Evolutionary conservation across 139 green algal genomes (phyloP), one percentile per base, ranked within the genome.

Genomic region (Chlorella vulgaris): DNA sequence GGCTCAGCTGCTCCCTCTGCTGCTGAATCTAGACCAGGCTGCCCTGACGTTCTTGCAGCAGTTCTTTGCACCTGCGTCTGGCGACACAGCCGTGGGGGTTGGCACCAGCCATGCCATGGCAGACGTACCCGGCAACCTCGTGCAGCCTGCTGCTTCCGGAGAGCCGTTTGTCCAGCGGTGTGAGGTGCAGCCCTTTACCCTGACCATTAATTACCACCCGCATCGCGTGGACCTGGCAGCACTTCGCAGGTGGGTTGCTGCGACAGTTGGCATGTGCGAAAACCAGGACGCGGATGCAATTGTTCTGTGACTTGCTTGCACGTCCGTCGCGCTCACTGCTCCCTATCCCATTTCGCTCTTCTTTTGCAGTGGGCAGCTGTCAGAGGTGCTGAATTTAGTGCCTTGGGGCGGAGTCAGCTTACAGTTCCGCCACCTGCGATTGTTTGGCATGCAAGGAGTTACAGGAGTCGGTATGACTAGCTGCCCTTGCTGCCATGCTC

Each of bases 381-480:
- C 84, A 7, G 88, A 95, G 87, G 83, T 95, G n/a, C 61, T 94
- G 7, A 95, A 95, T 77, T 68, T 96, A 69, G 88, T 94, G 69
- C 90, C 90, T 35, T 93, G 90, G 89, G 90, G 89, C 7, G 90
- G 89, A 0, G 85, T 96, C n/a, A 84, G 87, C 58, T 71, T 96
- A 42, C 35, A 70, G 26, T 82, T 93, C 31, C 86, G 84, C 19
- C 73, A 69, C 7, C 69, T 94, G 71, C 38, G 61, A 51, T 84
- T 94, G 43, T 74, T 69, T 13, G 92, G 91, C 4, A 53, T 93
- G 61, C 55, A 86, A 21, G 92, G 90, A 7, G 29, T 71, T 4
- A 38, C 38, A 1, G 73, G 73, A 6, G 33, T 79, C 15, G 73
- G 73, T 79, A 33, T 29, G 70, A n/a, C 4, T 42, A 19, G 15